phyloP scores from a whole-genome alignment of 2,329 filamentous ascomycete genomes.

The Aspergillus terreus region DNA sequence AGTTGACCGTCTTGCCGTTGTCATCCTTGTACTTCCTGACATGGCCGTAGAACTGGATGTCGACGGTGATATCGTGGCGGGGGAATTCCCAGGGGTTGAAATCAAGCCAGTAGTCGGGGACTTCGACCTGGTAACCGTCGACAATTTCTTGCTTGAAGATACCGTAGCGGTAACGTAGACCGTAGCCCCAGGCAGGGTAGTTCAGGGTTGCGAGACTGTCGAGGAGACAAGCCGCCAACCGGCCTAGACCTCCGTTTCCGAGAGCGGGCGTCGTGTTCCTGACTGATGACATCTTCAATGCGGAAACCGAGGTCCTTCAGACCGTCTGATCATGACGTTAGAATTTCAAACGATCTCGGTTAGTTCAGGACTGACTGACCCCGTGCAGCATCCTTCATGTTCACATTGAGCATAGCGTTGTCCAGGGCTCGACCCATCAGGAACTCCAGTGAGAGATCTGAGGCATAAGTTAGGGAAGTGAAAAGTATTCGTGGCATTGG shows the following conservation, averaged over 20 bases:
- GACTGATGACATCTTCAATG: constrained; percentile 89
- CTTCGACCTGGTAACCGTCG: constrained; percentile 95
- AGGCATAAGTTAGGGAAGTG: background rate
- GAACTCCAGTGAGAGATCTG: constrained; percentile 90
- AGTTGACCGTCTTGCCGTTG: constrained; percentile 67
- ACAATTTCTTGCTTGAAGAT: constrained; percentile 99
- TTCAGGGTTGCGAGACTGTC: constrained; percentile 94
- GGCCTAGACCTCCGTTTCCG: constrained; percentile 91
- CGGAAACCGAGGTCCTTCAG: constrained; percentile 88
- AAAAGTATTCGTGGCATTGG: background rate
- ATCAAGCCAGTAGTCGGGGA: constrained; percentile 98
- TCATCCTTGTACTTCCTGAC: constrained; percentile 72
- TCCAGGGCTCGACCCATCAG: constrained; percentile 94
- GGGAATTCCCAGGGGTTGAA: constrained; percentile 99
- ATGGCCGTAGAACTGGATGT: constrained; percentile 93
- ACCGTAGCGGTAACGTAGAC: constrained; percentile 88
- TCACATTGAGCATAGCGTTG: constrained; percentile 97
- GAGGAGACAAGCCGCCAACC: constrained; percentile 92
- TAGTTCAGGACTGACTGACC: constrained; percentile 49
- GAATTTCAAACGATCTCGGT: constrained; percentile 12
- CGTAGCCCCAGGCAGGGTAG: constrained; percentile 96
- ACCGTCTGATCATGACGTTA: constrained; percentile 58
- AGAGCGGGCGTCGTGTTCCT: constrained; percentile 93
- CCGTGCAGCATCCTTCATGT: constrained; percentile 77
- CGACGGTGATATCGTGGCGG: constrained; percentile 88